These are phyloP conservation scores for Arthrobotrys conoides DNA, from an alignment of 2,329 filamentous ascomycete genomes.

Conservation along the genomic window DNA sequence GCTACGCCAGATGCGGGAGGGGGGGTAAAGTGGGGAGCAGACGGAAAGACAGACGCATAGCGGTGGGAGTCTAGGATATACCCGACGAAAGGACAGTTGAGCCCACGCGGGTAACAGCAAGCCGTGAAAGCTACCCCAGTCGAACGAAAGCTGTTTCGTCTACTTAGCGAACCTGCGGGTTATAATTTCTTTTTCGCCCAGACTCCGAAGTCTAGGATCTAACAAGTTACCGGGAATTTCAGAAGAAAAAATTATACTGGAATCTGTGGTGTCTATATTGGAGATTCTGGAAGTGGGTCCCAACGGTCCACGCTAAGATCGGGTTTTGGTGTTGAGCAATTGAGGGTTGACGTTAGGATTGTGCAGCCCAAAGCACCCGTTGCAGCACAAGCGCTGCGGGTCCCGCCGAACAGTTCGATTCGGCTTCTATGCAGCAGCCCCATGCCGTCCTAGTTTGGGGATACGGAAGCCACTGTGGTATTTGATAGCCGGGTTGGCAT, in stretches of 20 bases:
- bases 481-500: slow-evolving; percentile 51
- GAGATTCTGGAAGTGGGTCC: slow-evolving; percentile 2
- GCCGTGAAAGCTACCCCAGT: slow-evolving; percentile 39
- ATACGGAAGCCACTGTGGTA: slow-evolving; percentile 41
- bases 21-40: slow-evolving; percentile 15
- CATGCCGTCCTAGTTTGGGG: slow-evolving; percentile 41
- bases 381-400: slow-evolving; percentile 29
- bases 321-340: slow-evolving; percentile 14
- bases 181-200: slow-evolving; percentile 23
- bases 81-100: slow-evolving; percentile 50
- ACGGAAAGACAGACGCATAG: slow-evolving; percentile 39
- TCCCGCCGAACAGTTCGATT: slow-evolving; percentile 37
- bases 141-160: slow-evolving; percentile 34
- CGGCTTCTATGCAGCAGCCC: slow-evolving; percentile 37
- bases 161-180: slow-evolving; percentile 42
- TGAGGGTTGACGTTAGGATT: slow-evolving; percentile 39
- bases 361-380: slow-evolving; percentile 36
- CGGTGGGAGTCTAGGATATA: slow-evolving; percentile 24
- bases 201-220: slow-evolving; percentile 19
- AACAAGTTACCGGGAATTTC: slow-evolving; percentile 42
- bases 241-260: slow-evolving; percentile 14
- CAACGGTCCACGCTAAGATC: slow-evolving; percentile 27
- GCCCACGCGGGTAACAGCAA: slow-evolving; percentile 48
- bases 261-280: slow-evolving; percentile 15
- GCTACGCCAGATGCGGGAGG: slow-evolving; percentile 15